These are phyloP conservation scores for Xylaria castorea DNA, from an alignment of 495 filamentous ascomycete genomes.

Conservation along the genomic window DNA sequence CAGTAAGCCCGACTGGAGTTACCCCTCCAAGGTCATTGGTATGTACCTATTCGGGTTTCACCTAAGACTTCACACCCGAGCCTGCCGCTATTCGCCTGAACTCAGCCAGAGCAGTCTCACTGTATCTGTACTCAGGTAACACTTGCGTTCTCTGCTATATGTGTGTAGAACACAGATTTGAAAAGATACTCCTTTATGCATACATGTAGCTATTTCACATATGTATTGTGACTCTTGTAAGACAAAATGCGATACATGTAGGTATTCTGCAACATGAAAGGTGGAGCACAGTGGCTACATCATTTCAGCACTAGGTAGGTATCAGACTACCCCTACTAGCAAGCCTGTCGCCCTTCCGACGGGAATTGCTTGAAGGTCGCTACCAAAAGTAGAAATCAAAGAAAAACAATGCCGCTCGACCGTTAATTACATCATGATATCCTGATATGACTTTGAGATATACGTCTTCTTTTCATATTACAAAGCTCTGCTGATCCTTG, in stretches of 20 bases:
- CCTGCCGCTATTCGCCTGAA: too few species aligned
- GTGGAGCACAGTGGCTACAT: background rate
- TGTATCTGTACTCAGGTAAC: too few species aligned
- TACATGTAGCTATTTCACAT: too few species aligned
- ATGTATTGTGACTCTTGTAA: background rate
- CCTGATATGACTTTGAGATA: background rate
- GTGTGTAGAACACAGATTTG: too few species aligned
- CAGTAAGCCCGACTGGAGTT: conserved; percentile 20
- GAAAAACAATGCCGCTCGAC: conserved; percentile 16
- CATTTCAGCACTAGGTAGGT: background rate
- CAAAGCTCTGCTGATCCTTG: background rate
- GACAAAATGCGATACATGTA: background rate
- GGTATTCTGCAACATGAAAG: background rate
- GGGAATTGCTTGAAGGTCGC: background rate
- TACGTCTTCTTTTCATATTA: background rate
- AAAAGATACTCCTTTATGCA: background rate
- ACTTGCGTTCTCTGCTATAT: too few species aligned
- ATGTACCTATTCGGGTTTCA: too few species aligned
- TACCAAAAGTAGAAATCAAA: conserved; percentile 13
- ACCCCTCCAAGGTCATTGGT: conserved; percentile 22
- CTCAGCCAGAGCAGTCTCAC: too few species aligned
- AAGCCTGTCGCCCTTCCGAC: conserved; percentile 15
- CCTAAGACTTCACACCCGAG: too few species aligned
- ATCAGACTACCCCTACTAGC: background rate
- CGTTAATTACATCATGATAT: background rate